Evolutionary conservation across 169 alveolate genomes (phyloP).

Genomic region (Amoebophrya sp.): DNA sequence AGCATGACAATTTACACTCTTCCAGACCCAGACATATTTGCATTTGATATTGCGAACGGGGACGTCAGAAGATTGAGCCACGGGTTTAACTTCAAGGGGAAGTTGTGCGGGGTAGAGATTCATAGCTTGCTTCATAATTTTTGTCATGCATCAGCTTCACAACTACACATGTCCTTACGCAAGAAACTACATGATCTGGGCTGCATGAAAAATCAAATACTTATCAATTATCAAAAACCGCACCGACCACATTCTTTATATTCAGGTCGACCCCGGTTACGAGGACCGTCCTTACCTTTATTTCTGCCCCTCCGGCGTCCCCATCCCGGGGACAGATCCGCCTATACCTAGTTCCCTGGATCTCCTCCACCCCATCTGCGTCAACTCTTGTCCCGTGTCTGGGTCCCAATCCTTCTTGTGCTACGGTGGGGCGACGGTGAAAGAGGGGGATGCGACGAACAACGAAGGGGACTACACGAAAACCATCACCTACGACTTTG

Average conservation of each 20-base stretch:
- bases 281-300: not conserved
- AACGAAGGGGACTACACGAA: not conserved
- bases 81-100: constrained; percentile 3
- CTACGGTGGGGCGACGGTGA: not conserved
- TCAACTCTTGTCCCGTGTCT: not conserved
- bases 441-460: not conserved
- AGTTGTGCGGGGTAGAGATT: not conserved
- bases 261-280: not conserved
- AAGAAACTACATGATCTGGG: too few relatives aligned
- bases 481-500: not conserved
- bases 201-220: too few relatives aligned
- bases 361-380: not conserved
- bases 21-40: too few relatives aligned
- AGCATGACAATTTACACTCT: too few relatives aligned
- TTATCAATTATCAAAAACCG: too few relatives aligned
- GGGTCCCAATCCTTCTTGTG: not conserved
- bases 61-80: not conserved
- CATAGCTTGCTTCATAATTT: not conserved
- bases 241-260: not conserved
- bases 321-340: constrained; percentile 1
- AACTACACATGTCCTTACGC: not conserved
- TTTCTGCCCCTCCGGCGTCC: not conserved
- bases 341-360: not conserved
- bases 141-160: not conserved
- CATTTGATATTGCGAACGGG: not conserved